A percentile compares a stretch with the other conserved stretches of the same genome.
phyloP scores from a whole-genome alignment of 495 filamentous ascomycete species.

The Penicillium cosmopolitanum region DNA sequence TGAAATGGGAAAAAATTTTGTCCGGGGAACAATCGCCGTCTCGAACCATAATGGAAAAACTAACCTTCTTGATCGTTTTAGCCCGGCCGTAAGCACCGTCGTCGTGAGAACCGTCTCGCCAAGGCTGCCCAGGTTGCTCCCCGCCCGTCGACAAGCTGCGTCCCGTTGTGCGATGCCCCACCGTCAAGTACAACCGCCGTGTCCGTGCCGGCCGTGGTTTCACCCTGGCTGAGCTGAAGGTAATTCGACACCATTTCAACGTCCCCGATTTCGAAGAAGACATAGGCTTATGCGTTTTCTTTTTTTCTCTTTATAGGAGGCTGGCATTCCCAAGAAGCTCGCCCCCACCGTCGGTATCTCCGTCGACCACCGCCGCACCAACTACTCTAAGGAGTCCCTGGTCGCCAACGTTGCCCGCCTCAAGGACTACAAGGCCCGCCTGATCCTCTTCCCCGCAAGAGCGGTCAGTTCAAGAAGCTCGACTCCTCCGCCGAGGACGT shows the following conservation, averaged over 20 bases:
- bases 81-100: slow-evolving; percentile 92
- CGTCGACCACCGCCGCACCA: slow-evolving; percentile 94
- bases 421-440: slow-evolving; percentile 88
- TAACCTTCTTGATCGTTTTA: slow-evolving; percentile 45
- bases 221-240: slow-evolving; percentile 96
- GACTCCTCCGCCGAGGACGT: slow-evolving; percentile 88
- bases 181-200: slow-evolving; percentile 97
- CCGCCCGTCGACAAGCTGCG: slow-evolving; percentile 94
- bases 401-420: slow-evolving; percentile 93
- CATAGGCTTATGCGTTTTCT: slow-evolving; percentile 19
- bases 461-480: slow-evolving; percentile 85
- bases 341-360: slow-evolving; percentile 95
- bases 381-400: slow-evolving; percentile 93
- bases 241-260: slow-evolving; percentile 46
- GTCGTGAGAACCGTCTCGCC: slow-evolving; percentile 82
- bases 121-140: slow-evolving; percentile 95
- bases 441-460: slow-evolving; percentile 97
- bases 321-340: slow-evolving; percentile 91
- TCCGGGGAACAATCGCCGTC: not conserved
- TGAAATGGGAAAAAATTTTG: slow-evolving; percentile 20
- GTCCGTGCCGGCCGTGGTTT: slow-evolving; percentile 96
- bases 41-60: slow-evolving; percentile 25
- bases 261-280: slow-evolving; percentile 1
- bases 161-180: slow-evolving; percentile 92
- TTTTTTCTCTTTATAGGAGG: slow-evolving; percentile 63